Base-by-base conservation (phyloP, 495 filamentous ascomycete genomes). In the Xylaria palmicola region DNA sequence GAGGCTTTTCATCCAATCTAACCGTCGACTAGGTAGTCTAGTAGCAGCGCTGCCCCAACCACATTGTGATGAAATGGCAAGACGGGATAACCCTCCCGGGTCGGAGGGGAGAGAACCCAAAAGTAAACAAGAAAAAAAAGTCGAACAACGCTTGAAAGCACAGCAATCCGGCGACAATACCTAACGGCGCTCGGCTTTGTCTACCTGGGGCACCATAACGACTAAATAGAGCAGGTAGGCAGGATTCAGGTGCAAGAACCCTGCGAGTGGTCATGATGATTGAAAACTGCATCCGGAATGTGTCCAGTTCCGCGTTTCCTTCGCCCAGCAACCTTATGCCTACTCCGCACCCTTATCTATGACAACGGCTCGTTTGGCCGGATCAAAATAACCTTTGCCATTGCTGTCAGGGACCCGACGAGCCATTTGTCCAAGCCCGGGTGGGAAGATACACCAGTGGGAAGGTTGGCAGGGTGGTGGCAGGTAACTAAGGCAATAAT, bases 201-300 rank as follows among this genome's bases (percentile, higher is more conserved):
- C 36, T 44, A 39, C 37, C 39, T 27, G 12, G 32, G 26, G 39
- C 15, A 17, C 52, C 19, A 10, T 32, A 12, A 10, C 40, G 50
- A 43, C n/a, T 56, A 44, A 32, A 56, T 43, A 34, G 37, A 43
- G 27, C 24, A 44, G 37, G 53, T 53, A 53, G 26, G 22, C 13
- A 24, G 26, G 32, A 44, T 40, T 61, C 27, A 12, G 22, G 34
- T 17, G 48, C 30, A 43, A 40, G 48, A 53, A 43, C 56, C 57
- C 37, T 52, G 57, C 47, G 36, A 45, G 47, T 45, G 48, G 58
- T 53, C 48, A 53, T 60, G 47, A 60, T 60, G 58, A 60, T 60
- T 60, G 15, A 54, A 36, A 47, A 36, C 27, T 45, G 30, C 39
- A 36, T 52, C 15, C 29, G 58, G 58, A 45, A 60, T 51, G 34